Evolutionary conservation across 768 basidiomycete species (phyloP), one percentile per base, ranked within the genome.

Genomic region (Daedaleopsis nitida): DNA sequence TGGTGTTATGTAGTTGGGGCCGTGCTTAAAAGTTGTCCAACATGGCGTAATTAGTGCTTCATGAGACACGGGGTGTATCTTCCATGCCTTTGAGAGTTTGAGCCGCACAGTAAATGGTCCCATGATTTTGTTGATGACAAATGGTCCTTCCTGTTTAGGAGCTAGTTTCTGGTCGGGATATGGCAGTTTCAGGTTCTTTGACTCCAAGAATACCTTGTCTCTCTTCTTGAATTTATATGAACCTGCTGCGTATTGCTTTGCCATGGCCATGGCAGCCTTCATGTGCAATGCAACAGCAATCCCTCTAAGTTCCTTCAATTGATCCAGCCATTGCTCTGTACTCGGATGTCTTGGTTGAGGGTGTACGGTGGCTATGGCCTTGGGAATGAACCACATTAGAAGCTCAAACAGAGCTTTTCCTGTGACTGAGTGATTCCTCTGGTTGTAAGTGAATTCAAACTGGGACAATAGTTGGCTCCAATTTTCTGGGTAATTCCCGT

Each of bases 391-490:
- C 0, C 74, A 71, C 14, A 60, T 35, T 44, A 66, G 68, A 16
- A 74, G 59, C 21, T 57, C 64, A 65, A 77, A 78, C 0, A 77
- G 79, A 0, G 76, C 60, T 1, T 66, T 21, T 0, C 64, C 58
- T 1, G 72, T 80, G 0, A 73, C 48, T 0, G 68, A 52, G 21
- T 76, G 69, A 1, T 52, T n/a, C 0, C 67, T 44, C 45, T 13
- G 19, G 45, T 48, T 48, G 12, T 48, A 21, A 12, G 13, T 12
- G 21, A 48, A 48, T 21, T 48, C 45, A 21, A 21, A 13, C 10
- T 48, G 19, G 11, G 21, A 21, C 5, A 48, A 21, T 8, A 13
- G 19, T 9, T 72, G 60, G 0, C 55, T 27, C 79, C 80, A 80
- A 37, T 76, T 67, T 9, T 71, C 59, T 43, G 77, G 74, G 8